phyloP scores from a whole-genome alignment of 306 rosid genomes.

The Vicia sativa region DNA sequence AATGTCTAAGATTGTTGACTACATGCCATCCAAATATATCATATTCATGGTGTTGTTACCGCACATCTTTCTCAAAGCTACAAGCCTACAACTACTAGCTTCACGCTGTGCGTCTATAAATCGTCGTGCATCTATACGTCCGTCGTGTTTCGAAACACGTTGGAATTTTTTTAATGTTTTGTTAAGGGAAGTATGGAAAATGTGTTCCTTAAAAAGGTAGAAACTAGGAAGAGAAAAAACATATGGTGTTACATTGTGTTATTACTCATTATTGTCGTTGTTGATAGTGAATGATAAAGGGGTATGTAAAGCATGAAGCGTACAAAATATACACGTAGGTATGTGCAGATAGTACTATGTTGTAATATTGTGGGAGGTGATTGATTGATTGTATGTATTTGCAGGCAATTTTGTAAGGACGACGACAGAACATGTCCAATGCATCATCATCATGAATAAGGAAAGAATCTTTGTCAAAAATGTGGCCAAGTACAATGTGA shows the following conservation, averaged over 20 bases:
- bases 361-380: constrained; percentile 54
- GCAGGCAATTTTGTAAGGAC: constrained; percentile 54
- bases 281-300: constrained; percentile 37
- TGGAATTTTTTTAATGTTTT: not conserved
- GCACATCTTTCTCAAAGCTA: not conserved
- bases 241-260: constrained; percentile 30
- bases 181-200: not conserved
- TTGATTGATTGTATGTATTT: constrained; percentile 46
- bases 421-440: constrained; percentile 35
- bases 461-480: constrained; percentile 42
- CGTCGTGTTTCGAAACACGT: not conserved
- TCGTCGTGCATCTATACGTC: not conserved
- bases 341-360: constrained; percentile 43
- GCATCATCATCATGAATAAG: constrained; percentile 52
- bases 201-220: constrained; percentile 23
- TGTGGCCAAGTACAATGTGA: constrained; percentile 36
- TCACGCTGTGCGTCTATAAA: too few species aligned
- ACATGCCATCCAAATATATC: not conserved
- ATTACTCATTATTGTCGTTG: constrained; percentile 33
- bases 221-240: constrained; percentile 32
- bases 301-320: constrained; percentile 40
- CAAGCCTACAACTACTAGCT: not conserved
- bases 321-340: constrained; percentile 52
- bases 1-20: not conserved
- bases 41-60: not conserved